Base-by-base conservation (phyloP, 345 rosid species). In the Boechera divaricarpa region DNA sequence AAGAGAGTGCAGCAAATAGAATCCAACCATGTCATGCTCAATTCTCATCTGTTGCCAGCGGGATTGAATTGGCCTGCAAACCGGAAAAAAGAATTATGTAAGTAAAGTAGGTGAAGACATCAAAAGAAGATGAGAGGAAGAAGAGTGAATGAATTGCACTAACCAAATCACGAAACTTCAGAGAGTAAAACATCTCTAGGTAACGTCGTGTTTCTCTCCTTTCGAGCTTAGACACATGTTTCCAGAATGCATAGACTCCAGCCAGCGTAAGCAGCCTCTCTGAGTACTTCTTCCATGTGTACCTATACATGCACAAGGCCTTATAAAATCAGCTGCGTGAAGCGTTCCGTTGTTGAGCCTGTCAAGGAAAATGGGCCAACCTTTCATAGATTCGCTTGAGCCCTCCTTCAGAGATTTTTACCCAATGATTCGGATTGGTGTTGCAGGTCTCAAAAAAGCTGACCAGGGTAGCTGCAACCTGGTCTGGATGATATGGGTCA, bases 191-290 rank as follows among this genome's bases (percentile, higher is more conserved):
- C 91, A 82, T 88, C 83, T 88, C 89, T 13, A 88, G 63, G 70
- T 86, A 86, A 42, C 88, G 79, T 41, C 85, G 54, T 13, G 85
- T 83, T 76, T 88, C 88, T 59, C 85, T 82, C 60, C 91, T 74
- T 44, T 86, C 87, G 5, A 84, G 88, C 73, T 81, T 86, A 5
- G 91, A 87, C 1, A 86, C 91, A 62, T 84, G 85, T 67, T 88
- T 86, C 89, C 89, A 88, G 76, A 86, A 88, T 63, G 86, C 77
- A 72, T 86, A 88, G 12, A 86, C 91, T 24, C 88, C 85, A 9
- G 89, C 79, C 9, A 88, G 53, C 2, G 87, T 83, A 59, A 86
- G 78, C 53, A 88, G 83, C 76, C 87, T 84, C 78, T 84, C 79
- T 9, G 87, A 86, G 81, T 88, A 88, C 59, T 79, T 86, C 83